Evolutionary conservation across 2,329 filamentous ascomycete genomes (phyloP).

Genomic region (Beauveria pseudobassiana): DNA sequence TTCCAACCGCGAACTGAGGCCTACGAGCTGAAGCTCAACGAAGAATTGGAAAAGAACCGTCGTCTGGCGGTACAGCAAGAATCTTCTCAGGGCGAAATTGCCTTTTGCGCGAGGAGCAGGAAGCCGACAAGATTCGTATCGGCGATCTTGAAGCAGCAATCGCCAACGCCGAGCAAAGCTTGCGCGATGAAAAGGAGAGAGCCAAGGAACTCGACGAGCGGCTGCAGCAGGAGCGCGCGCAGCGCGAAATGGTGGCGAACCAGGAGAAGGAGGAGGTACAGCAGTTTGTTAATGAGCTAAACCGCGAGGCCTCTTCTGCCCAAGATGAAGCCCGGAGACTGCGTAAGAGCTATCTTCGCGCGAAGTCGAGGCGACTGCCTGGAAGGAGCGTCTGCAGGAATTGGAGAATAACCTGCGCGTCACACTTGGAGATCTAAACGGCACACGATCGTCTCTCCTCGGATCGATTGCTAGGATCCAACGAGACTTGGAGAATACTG

Average conservation of each 20-base stretch:
- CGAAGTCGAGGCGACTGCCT: constrained; percentile 82
- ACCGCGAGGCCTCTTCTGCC: constrained; percentile 68
- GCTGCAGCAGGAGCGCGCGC: constrained; percentile 72
- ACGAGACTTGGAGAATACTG: constrained; percentile 75
- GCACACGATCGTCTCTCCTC: constrained; percentile 76
- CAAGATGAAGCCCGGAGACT: constrained; percentile 82
- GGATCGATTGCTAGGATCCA: constrained; percentile 85
- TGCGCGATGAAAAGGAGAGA: constrained; percentile 81
- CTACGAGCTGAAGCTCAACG: constrained; percentile 74
- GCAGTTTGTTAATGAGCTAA: constrained; percentile 86
- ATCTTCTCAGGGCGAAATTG: constrained; percentile 85
- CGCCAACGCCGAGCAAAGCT: constrained; percentile 66
- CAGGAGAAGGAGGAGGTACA: constrained; percentile 94
- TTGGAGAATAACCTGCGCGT: constrained; percentile 83
- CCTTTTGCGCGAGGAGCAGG: constrained; percentile 95
- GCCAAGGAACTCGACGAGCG: constrained; percentile 63
- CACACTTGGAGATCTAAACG: constrained; percentile 79
- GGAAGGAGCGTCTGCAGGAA: constrained; percentile 85
- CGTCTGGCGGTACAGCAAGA: constrained; percentile 86
- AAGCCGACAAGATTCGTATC: constrained; percentile 95
- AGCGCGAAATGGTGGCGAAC: constrained; percentile 78
- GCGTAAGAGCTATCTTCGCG: constrained; percentile 75
- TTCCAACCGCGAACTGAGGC: constrained; percentile 78
- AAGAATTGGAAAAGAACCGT: constrained; percentile 81
- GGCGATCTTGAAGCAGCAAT: constrained; percentile 82